Evolutionary conservation across 202 grass and related monocot species (phyloP), one percentile per base, ranked within the genome.

Genomic region (Zizania palustris): DNA sequence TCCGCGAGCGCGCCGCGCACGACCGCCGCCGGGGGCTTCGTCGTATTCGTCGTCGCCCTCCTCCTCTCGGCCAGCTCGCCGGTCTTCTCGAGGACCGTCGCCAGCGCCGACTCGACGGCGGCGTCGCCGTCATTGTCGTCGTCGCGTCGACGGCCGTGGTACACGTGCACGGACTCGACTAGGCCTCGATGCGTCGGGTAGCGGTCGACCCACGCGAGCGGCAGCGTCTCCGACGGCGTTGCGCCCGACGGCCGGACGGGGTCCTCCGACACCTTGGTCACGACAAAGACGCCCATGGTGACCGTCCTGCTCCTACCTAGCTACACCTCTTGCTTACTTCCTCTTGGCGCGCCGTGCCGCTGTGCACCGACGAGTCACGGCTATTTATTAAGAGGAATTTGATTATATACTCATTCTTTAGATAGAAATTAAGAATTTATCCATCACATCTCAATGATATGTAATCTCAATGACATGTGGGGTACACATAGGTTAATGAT

Each of bases 111-210:
- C 28, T 28, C 45, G 7, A 0, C 11, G 5, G 2, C 33, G 39
- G 3, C 1, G 61, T 18, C 70, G 6, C 43, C 60, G 65, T 12
- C 11, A 3, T 49, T 4, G 4, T 4, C 11, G 46, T 0, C 49
- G 49, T 3, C 51, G 51, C 19, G n/a, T 16, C 3, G 51, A n/a
- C 3, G 51, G 51, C 3, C n/a, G 51, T 48, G 60, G 84, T 85
- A 97, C 9, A 97, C 72, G 70, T 97, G 91, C 73, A 89, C 39
- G 39, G 94, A 97, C 72, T 97, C 94, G 63, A 97, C 94, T 5
- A 97, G 86, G 75, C 94, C 94, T 12, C 94, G 94, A 73, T 96
- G 93, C 6, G 93, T 96, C 36, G 93, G 89, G 72, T 96, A 96
- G 4, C 93, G 79, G 71, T 92, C 93, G n/a, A 96, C 85, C 93